Conservation (phyloP, 2,329 filamentous ascomycete species). For the Fusarium floridanum region DNA sequence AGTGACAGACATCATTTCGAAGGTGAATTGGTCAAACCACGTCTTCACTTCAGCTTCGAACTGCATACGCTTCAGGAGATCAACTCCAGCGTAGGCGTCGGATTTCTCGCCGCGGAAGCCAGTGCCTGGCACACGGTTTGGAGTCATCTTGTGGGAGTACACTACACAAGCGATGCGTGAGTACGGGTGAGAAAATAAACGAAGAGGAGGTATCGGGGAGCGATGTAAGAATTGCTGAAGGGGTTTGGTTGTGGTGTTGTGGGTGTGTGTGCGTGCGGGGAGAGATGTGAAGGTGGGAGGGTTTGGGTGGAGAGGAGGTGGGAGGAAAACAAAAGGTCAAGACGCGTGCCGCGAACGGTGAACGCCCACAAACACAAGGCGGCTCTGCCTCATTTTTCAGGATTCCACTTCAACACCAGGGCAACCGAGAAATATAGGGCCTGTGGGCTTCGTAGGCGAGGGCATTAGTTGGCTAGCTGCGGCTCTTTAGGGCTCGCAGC, state of each 20-base stretch:
- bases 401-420: neutral
- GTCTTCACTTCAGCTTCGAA: no score
- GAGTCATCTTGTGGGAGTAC: neutral
- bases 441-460: neutral
- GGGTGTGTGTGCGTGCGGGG: neutral
- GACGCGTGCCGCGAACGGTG: neutral
- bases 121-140: no score
- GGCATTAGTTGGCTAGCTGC: neutral
- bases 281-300: neutral
- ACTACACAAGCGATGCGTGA: neutral
- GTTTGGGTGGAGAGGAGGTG: neutral
- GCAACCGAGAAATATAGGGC: neutral
- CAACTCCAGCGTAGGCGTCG: no score
- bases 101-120: no score
- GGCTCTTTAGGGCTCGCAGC: neutral
- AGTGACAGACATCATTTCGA: no score
- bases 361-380: conserved; percentile 5
- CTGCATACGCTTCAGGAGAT: no score
- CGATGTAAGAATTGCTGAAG: neutral
- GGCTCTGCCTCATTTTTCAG: neutral
- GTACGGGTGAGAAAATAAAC: neutral
- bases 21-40: no score
- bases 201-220: neutral
- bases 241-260: neutral
- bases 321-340: conserved; percentile 1